A percentile compares a stretch with the other conserved stretches of the same genome.
These are phyloP conservation scores for Paragyromitra xinjiangensis DNA, from an alignment of 495 filamentous ascomycete species.

Conservation along the genomic window DNA sequence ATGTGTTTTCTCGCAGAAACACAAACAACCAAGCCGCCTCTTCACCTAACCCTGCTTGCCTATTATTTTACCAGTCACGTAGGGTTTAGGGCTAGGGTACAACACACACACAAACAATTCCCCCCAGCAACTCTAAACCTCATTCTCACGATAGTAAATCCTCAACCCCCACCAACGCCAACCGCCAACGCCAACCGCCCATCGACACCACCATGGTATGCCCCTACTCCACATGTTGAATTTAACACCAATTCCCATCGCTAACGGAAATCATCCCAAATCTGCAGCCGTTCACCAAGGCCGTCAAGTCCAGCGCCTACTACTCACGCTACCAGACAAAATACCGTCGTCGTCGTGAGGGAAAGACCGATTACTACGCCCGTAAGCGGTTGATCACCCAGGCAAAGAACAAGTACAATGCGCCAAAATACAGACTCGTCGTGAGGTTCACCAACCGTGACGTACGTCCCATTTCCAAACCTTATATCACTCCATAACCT, in stretches of 20 bases:
- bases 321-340: conserved; percentile 99
- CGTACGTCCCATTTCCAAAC: conserved; percentile 51
- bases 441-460: conserved; percentile 99
- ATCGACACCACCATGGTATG: conserved; percentile 37
- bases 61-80: conserved; percentile 21
- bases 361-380: conserved; percentile 99
- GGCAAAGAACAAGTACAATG: conserved; percentile 99
- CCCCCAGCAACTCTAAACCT: background rate
- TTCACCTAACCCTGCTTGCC: background rate
- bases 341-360: conserved; percentile 94
- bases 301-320: conserved; percentile 95
- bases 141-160: background rate
- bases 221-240: background rate
- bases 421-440: conserved; percentile 99
- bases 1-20: background rate
- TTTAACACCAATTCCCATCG: background rate
- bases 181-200: conserved; percentile 13
- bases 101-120: conserved; percentile 20
- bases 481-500: background rate
- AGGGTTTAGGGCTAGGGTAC: conserved; percentile 3
- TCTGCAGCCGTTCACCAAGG: conserved; percentile 90
- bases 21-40: background rate
- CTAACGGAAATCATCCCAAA: conserved; percentile 12
- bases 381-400: conserved; percentile 99
- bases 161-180: conserved; percentile 20